phyloP scores from a whole-genome alignment of 345 rosid genomes.

The Arabidopsis arenosa region DNA sequence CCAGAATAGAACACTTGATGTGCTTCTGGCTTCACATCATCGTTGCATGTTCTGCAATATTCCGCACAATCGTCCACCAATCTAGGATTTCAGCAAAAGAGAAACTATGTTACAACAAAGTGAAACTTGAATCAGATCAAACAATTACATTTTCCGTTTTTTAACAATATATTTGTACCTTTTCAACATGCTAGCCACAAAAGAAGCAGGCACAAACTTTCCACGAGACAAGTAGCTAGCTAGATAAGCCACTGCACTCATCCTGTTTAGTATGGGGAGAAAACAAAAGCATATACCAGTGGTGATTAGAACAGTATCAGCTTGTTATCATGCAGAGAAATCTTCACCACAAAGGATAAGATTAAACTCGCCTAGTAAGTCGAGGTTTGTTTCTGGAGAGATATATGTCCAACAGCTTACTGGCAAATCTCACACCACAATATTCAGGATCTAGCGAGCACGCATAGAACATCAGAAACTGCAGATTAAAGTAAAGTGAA shows the following conservation, averaged over 20 bases:
- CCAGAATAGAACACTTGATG: constrained; percentile 71
- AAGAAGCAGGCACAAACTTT: constrained; percentile 59
- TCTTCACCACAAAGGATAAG: background rate
- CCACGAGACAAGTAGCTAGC: constrained; percentile 84
- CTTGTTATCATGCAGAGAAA: background rate
- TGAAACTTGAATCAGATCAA: constrained; percentile 10
- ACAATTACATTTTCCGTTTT: background rate
- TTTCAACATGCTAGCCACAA: constrained; percentile 53
- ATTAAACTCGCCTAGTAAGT: constrained; percentile 53
- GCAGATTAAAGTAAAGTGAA: constrained; percentile 41
- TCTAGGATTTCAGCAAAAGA: constrained; percentile 47
- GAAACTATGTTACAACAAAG: background rate
- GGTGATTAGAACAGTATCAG: constrained; percentile 5
- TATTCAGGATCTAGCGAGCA: constrained; percentile 77
- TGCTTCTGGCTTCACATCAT: constrained; percentile 54
- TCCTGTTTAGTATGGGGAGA: constrained; percentile 48
- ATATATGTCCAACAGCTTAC: constrained; percentile 55
- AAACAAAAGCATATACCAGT: constrained; percentile 16
- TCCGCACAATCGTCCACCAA: constrained; percentile 72
- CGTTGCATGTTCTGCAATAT: constrained; percentile 53
- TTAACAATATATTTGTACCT: constrained; percentile 44
- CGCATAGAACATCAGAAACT: constrained; percentile 84
- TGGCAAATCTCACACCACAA: constrained; percentile 70
- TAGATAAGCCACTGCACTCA: constrained; percentile 85
- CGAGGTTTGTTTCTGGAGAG: constrained; percentile 48